Evolutionary conservation across 1,139 yeast genomes (phyloP), one percentile per base, ranked within the genome.

Genomic region (Pichia sp.): DNA sequence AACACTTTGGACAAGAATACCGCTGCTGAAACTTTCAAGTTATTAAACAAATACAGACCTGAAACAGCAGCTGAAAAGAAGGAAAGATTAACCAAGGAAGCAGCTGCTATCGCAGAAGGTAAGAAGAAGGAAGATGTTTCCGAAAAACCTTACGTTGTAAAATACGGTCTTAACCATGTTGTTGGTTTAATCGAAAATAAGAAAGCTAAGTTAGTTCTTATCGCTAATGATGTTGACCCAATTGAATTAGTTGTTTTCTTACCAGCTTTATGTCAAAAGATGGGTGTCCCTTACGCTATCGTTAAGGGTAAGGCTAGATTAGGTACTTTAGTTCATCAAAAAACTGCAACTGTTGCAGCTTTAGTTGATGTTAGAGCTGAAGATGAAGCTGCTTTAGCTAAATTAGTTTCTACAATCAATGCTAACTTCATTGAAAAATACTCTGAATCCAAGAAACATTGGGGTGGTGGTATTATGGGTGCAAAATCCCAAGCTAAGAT

Each of bases 401-500:
- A 86, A 70, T 79, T 89, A 63, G 77, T 89, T 59, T 82, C 96
- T 50, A 83, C 97, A 65, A 78, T 91, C 68, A 80, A 85, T 71
- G 81, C 94, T 56, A 88, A 86, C 91, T 89, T 80, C 72, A 68
- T 72, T 60, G 94, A 84, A 64, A 85, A 86, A 73, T 85, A 81
- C 81, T 96, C 89, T 63, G 96, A 89, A 59, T 66, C 76, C 68
- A 89, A 94, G 79, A 86, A 85, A 75, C 95, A 86, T 82, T 89
- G 97, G 97, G 97, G 97, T 79, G 97, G 98, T 77, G 97, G 97
- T 79, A 66, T 84, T 69, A 75, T 91, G 77, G 96, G 97, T 68
- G 74, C 84, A 60, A 89, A 89, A 78, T 85, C 96, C 61, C 76
- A 74, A 61, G 91, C 78, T 60, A 84, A 81, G 74, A 67, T 56